Conservation (phyloP, 169 alveolate species). For the Perkinsus chesapeaki region DNA sequence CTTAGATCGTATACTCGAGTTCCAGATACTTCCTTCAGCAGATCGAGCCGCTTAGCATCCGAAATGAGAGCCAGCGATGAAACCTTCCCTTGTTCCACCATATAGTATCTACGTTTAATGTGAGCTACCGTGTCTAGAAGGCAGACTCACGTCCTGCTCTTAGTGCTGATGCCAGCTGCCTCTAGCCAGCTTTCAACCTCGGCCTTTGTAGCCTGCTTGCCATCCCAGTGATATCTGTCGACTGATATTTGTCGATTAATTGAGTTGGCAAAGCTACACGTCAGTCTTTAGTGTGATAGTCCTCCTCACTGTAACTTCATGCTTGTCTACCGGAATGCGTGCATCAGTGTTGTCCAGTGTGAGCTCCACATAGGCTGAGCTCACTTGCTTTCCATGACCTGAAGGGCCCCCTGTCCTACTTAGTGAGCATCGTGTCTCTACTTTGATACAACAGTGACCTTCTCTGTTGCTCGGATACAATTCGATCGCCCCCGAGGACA, state of each 20-base stretch:
- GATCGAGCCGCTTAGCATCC: constrained; percentile 48
- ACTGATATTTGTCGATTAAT: not conserved
- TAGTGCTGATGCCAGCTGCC: constrained; percentile 50
- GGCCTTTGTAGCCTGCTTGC: constrained; percentile 51
- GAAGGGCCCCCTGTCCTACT: constrained; percentile 21
- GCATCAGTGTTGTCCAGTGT: constrained; percentile 53
- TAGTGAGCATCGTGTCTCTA: not conserved
- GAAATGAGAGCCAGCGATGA: constrained; percentile 53
- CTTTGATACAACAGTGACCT: not conserved
- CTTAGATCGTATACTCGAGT: constrained; percentile 58
- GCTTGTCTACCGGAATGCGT: constrained; percentile 49
- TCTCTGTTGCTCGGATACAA: not conserved
- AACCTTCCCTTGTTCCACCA: constrained; percentile 64
- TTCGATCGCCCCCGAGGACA: not conserved
- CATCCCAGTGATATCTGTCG: constrained; percentile 33
- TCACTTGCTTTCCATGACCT: constrained; percentile 48
- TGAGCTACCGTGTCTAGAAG: too few species aligned
- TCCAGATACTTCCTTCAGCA: constrained; percentile 60
- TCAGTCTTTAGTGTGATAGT: constrained; percentile 17
- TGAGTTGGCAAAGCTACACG: not conserved
- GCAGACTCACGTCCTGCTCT: not conserved
- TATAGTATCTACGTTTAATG: constrained; percentile 30
- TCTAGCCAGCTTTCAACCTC: constrained; percentile 58
- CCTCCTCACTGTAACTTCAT: constrained; percentile 43
- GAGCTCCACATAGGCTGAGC: constrained; percentile 52